phyloP scores from a whole-genome alignment of 2,329 filamentous ascomycete genomes.

The Colletotrichum lindemuthianum region DNA sequence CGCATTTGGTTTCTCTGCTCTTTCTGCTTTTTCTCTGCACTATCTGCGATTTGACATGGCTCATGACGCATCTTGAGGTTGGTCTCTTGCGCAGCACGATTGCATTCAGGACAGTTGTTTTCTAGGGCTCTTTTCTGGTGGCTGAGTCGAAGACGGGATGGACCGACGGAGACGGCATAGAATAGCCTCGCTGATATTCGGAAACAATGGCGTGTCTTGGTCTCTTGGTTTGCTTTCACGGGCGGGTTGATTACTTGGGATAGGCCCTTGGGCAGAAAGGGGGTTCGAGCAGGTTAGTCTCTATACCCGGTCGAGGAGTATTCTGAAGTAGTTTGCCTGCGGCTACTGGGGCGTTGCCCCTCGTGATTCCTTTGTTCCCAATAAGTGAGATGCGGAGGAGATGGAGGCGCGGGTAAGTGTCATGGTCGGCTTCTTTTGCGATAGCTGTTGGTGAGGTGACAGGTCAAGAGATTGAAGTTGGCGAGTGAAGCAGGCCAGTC shows the following conservation, averaged over 20 bases:
- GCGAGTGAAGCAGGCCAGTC: too few species aligned
- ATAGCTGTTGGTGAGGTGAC: not conserved
- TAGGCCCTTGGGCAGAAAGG: slow-evolving; percentile 7
- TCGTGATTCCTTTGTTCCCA: slow-evolving; percentile 20
- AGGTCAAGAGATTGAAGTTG: not conserved
- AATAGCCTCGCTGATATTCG: not conserved
- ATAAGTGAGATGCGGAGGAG: not conserved
- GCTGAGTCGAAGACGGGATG: slow-evolving; percentile 9
- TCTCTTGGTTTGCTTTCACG: slow-evolving; percentile 21
- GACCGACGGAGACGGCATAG: not conserved
- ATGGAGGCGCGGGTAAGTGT: not conserved
- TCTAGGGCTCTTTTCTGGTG: slow-evolving; percentile 9
- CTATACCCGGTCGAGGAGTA: slow-evolving; percentile 16
- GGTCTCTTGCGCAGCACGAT: not conserved
- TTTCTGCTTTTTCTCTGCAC: not conserved
- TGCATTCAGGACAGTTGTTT: slow-evolving; percentile 13
- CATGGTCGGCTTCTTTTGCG: not conserved
- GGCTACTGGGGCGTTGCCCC: not conserved
- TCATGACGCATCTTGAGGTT: not conserved
- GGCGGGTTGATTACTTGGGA: slow-evolving; percentile 4
- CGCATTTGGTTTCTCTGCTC: not conserved
- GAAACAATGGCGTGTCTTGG: slow-evolving; percentile 8
- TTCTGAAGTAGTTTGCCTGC: slow-evolving; percentile 10
- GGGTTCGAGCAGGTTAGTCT: slow-evolving; percentile 20
- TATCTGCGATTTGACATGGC: not conserved